Base-by-base conservation (phyloP, 1,284 basidiomycete genomes). In the Melampsora larici-populina region DNA sequence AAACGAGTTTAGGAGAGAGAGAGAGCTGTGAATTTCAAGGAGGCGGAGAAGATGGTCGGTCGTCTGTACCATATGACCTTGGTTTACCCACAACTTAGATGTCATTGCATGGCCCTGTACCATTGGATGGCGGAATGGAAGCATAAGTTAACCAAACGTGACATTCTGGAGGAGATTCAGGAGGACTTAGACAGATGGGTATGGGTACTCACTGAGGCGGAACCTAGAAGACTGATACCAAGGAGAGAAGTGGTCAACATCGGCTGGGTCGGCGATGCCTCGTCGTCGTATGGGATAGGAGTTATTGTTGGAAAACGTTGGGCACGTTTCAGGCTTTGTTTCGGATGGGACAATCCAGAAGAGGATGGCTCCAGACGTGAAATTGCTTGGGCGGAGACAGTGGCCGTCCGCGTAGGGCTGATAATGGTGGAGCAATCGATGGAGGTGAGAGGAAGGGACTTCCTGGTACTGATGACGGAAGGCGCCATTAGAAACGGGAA, bases 261-360 rank as follows among this genome's bases (percentile, higher is more conserved):
- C n/a, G n/a, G n/a, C n/a, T n/a, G n/a, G n/a, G n/a, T 70, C 5
- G 69, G 69, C 11, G 69, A 70, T 40, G 15, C 33, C n/a, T 60
- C 43, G 3, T 62, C 55, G 6, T 71, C 70, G 18, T 71, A 40
- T 26, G 43, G 70, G 5, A 62, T 71, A 2, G 58, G 5, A 1
- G 3, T 36, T 4, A 36, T 71, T 2, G 2, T 71, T 24, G 29
- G 51, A 0, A 46, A 43, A 7, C 2, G 33, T 5, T 71, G 58
- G 70, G 31, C 58, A 2, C 51, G 40, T 13, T 71, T 71, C 36
- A 24, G 49, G n/a, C 26, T 70, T 1, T 1, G 31, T 9, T 4
- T 4, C 6, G 33, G 24, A 70, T 29, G 43, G 29, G 36, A 36
- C 9, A 36, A 36, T 9, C 3, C 9, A 3, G 9, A 36, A 36